Conservation (phyloP, 1,139 yeast genomes). For the Hansenula lynferdii region DNA sequence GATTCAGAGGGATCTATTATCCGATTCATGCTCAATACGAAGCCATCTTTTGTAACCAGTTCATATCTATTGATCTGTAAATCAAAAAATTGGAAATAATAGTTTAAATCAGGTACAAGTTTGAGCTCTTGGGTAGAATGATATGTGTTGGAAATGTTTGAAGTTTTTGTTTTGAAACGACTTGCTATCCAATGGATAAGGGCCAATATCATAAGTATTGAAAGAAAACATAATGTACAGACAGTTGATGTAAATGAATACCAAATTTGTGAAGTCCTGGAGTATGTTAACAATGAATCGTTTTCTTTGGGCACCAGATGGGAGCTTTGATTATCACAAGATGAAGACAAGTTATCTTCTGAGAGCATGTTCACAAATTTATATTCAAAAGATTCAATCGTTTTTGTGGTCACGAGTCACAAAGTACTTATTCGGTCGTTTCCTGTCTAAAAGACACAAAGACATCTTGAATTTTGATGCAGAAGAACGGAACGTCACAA, state of each 20-base stretch:
- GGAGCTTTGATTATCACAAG: neutral
- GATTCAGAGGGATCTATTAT: constrained; percentile 46
- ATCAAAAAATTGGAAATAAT: constrained; percentile 60
- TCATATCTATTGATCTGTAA: constrained; percentile 54
- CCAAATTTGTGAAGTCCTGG: constrained; percentile 6
- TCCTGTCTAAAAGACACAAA: too few relatives aligned
- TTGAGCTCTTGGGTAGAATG: constrained; percentile 24
- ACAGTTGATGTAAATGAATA: constrained; percentile 20
- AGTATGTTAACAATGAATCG: neutral
- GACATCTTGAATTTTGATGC: too few relatives aligned
- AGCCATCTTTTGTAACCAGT: constrained; percentile 79
- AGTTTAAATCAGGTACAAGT: constrained; percentile 47
- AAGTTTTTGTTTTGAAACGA: constrained; percentile 7
- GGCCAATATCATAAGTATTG: constrained; percentile 27
- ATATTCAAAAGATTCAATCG: neutral
- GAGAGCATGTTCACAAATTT: constrained; percentile 4
- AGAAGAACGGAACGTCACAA: too few relatives aligned
- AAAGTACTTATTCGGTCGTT: too few relatives aligned
- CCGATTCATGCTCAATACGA: constrained; percentile 58
- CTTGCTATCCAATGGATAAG: constrained; percentile 12
- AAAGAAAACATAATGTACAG: constrained; percentile 26
- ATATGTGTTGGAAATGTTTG: constrained; percentile 4
- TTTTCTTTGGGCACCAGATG: constrained; percentile 4
- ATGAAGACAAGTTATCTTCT: neutral
- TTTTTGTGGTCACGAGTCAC: too few relatives aligned